Base-by-base conservation (phyloP, 495 filamentous ascomycete species). In the Patellaria atrata region DNA sequence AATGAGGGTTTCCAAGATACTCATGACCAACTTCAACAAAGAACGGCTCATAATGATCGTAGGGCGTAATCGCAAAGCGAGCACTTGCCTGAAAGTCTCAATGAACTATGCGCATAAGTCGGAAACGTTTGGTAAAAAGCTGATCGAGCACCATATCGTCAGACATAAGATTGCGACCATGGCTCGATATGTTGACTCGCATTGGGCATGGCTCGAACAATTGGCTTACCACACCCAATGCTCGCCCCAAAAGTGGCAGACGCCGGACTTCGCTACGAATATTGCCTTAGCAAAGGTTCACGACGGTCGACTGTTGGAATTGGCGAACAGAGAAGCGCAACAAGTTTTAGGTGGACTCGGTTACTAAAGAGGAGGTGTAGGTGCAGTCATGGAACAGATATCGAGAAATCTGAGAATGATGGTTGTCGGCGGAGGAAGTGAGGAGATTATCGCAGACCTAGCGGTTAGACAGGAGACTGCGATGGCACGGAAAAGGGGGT, bases 341-440 rank as follows among this genome's bases (percentile, higher is more conserved):
- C 71, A 76, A 47, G 62, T 74, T 24, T 50, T 76, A 37, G 70
- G 71, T 10, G 70, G 70, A 0, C 59, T 65, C 10, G 70, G 70
- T 4, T 71, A 71, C 40, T 62, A 67, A 35, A 63, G 57, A 39
- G 56, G 57, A 25, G 68, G 68, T 0, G 63, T 62, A 28, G 67
- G 68, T 0, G 66, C 60, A 10, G 44, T 58, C 3, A 57, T 71
- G 21, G 68, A 71, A 48, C 69, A 73, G 46, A 70, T 73, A 33
- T 68, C 61, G 43, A 55, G 69, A 19, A 68, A 71, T 55, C 55
- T 64, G 20, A 55, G 68, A 23, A 67, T 71, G 37, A 65, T 70
- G 56, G 45, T 71, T 29, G 67, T 73, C 12, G 65, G 68, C 13
- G 69, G 69, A 18, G 69, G 69, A 2, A 68, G 62, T 38, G 68